phyloP scores from a whole-genome alignment of 1,284 basidiomycete species.

The Cystobasidiaceae sp. region DNA sequence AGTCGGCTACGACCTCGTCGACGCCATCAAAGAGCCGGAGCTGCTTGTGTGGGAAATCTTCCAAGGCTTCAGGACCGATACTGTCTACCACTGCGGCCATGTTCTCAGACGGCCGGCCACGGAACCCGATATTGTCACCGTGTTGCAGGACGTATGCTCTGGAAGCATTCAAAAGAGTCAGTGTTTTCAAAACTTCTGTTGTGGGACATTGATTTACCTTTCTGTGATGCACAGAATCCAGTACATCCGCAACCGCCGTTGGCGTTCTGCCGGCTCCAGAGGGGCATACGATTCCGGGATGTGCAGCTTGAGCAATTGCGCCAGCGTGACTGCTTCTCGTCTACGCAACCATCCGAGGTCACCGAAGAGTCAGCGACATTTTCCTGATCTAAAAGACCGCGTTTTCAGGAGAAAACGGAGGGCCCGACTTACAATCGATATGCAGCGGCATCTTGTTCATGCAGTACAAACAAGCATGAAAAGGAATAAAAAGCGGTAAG shows the following conservation, averaged over 20 bases:
- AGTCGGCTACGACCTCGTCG: conserved; percentile 21
- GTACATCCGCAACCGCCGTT: conserved; percentile 41
- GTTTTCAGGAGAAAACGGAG: no score
- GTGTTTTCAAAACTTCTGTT: no score
- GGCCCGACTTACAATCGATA: conserved; percentile 33
- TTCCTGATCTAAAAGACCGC: no score
- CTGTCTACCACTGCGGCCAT: background rate
- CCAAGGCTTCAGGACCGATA: background rate
- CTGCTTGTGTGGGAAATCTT: conserved; percentile 9
- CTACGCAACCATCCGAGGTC: conserved; percentile 36
- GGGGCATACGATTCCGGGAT: conserved; percentile 41
- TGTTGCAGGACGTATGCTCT: conserved; percentile 25
- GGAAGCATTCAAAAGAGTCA: no score
- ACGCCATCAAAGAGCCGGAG: conserved; percentile 11
- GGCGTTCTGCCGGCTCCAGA: conserved; percentile 42
- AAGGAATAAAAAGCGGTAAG: conserved; percentile 42
- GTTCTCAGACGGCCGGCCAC: background rate
- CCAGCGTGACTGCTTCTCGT: conserved; percentile 41
- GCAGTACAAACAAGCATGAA: conserved; percentile 40
- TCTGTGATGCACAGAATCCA: conserved; percentile 44
- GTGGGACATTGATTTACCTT: conserved; percentile 28
- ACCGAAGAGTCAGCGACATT: conserved; percentile 32
- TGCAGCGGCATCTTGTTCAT: conserved; percentile 42
- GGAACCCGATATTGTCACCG: conserved; percentile 8
- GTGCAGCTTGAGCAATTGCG: conserved; percentile 42